These are phyloP conservation scores for Pinus tabuliformis DNA, from an alignment of 75 land plant genomes.

Conservation along the genomic window DNA sequence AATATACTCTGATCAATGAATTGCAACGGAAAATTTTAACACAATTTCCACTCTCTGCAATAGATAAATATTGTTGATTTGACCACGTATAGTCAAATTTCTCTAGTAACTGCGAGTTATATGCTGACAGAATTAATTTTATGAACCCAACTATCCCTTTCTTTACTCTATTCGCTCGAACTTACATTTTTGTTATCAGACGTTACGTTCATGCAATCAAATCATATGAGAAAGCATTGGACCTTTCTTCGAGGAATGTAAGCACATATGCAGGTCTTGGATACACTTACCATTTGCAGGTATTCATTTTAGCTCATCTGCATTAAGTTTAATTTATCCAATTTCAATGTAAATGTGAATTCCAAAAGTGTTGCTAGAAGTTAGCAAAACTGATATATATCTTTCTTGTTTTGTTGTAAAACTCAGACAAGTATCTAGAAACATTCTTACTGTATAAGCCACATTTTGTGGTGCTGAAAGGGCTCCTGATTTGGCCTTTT, in stretches of 20 bases:
- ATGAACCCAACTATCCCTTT: neutral
- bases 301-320: slow-evolving; percentile 9
- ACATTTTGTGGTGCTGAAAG: neutral
- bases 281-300: slow-evolving; percentile 94
- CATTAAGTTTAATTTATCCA: neutral
- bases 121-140: too few species aligned
- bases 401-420: neutral
- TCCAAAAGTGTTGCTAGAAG: neutral
- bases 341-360: neutral
- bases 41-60: neutral
- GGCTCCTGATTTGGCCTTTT: neutral
- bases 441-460: neutral
- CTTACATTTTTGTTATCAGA: slow-evolving; percentile 36
- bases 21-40: neutral
- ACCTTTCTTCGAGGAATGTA: slow-evolving; percentile 77
- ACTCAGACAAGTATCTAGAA: neutral
- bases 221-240: slow-evolving; percentile 88
- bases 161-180: neutral
- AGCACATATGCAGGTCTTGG: slow-evolving; percentile 94
- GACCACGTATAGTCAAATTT: neutral
- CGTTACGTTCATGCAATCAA: slow-evolving; percentile 74
- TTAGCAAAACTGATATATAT: neutral
- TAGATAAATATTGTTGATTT: neutral
- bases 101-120: too few species aligned
- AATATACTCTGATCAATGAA: neutral